A percentile compares a stretch with the other conserved stretches of the same genome.
These are phyloP conservation scores for Trichothecium roseum DNA, from an alignment of 2,329 filamentous ascomycete species.

Conservation along the genomic window DNA sequence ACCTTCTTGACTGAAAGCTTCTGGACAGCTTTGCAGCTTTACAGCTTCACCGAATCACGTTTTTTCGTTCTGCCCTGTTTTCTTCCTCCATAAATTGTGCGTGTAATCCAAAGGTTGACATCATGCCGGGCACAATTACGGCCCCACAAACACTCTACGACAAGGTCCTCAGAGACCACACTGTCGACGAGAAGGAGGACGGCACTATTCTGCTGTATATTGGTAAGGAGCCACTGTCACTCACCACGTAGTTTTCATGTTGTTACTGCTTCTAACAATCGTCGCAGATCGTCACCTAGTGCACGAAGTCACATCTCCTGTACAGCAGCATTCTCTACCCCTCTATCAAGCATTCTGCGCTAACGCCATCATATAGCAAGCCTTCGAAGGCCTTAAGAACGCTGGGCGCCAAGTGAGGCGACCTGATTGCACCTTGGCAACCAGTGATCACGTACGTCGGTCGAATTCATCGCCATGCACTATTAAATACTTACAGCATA, in stretches of 20 bases:
- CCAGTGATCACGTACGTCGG: slow-evolving; percentile 80
- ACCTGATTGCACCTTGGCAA: slow-evolving; percentile 93
- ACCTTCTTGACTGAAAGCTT: not conserved
- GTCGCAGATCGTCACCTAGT: slow-evolving; percentile 78
- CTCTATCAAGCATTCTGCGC: slow-evolving; percentile 2
- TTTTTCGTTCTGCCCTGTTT: not conserved
- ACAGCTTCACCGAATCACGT: too few species aligned
- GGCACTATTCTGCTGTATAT: slow-evolving; percentile 91
- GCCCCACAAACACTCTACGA: slow-evolving; percentile 84
- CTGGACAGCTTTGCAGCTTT: not conserved
- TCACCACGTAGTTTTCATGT: not conserved
- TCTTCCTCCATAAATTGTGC: not conserved
- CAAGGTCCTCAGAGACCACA: slow-evolving; percentile 91
- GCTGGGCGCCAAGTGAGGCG: slow-evolving; percentile 79
- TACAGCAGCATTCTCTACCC: slow-evolving; percentile 32
- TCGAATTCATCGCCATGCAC: not conserved
- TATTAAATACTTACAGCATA: not conserved
- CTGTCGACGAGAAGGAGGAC: slow-evolving; percentile 91
- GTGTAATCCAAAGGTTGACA: slow-evolving; percentile 18
- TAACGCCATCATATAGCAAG: slow-evolving; percentile 54
- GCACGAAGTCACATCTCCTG: slow-evolving; percentile 95
- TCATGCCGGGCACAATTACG: slow-evolving; percentile 66
- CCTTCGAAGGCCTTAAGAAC: slow-evolving; percentile 90
- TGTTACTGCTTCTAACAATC: not conserved
- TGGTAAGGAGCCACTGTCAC: slow-evolving; percentile 44